Evolutionary conservation across 805 yeast species (phyloP), one percentile per base, ranked within the genome.

Genomic region (Candida stauntonica): DNA sequence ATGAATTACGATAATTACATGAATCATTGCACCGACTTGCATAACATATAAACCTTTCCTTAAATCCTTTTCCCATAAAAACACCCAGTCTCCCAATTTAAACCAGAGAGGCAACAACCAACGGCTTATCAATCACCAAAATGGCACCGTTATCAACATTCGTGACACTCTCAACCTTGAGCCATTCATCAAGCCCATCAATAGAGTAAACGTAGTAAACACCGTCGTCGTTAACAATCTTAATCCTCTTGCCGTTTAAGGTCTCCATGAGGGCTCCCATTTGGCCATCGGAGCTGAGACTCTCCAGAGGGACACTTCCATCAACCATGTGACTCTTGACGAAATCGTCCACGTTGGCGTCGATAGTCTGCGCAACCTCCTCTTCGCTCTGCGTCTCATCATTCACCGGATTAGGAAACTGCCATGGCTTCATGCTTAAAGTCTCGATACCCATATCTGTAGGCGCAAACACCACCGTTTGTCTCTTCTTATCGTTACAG

Each of bases 381-480:
- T 58, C 56, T 26, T 69, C 70, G 18, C 58, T 53, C 17, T 54
- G 51, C 12, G 14, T 6, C 1, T 57, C 55, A 6, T 63, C 67
- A 17, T 66, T 66, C 13, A 76, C 64, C 5, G 65, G 51, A 7
- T 54, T 57, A 1, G 95, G 95, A 58, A 81, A 86, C 54, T 81
- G 81, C 95, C 95, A 87, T 16, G 95, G 95, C 57, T 86, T 86
- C 39, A 57, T 39, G 4, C 59, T 11, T 33, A 80, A 54, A 2
- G 67, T 61, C 23, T 62, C 62, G 42, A 86, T 66, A 4, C 86
- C 89, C 11, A 58, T 60, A 52, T 86, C 77, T 2, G 77, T 66
- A 7, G 95, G 95, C 3, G 94, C 86, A 52, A 86, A 72, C 6
- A 86, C 71, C 17, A 85, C 61, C 39, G 63, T 67, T 50, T 64